phyloP scores from a whole-genome alignment of 305 asterid genomes.

The Fraxinus angustifolia region DNA sequence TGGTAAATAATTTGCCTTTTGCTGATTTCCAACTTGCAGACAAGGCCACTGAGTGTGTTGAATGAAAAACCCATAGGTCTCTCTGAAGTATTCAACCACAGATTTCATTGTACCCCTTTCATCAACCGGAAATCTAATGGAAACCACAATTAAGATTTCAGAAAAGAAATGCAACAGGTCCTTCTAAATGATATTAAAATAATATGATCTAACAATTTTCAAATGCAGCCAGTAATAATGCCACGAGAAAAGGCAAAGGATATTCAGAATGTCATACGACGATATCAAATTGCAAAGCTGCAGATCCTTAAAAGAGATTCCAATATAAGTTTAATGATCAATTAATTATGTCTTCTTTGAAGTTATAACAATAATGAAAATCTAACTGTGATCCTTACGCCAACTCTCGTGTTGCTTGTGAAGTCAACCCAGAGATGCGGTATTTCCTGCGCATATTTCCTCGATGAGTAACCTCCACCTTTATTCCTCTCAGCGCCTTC shows the following conservation, averaged over 20 bases:
- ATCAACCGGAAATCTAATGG: slow-evolving; percentile 73
- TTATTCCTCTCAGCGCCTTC: slow-evolving; percentile 74
- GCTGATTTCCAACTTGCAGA: slow-evolving; percentile 84
- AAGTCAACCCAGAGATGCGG: slow-evolving; percentile 64
- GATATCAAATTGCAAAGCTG: background rate
- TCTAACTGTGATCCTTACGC: slow-evolving; percentile 39
- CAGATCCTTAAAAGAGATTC: background rate
- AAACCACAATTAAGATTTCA: slow-evolving; percentile 17
- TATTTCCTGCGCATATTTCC: slow-evolving; percentile 76
- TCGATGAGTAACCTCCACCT: slow-evolving; percentile 78
- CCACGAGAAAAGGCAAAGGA: background rate
- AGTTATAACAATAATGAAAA: background rate
- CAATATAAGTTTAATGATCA: background rate
- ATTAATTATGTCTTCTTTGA: background rate
- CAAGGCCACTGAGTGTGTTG: slow-evolving; percentile 80
- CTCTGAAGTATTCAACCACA: slow-evolving; percentile 72
- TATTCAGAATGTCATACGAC: background rate
- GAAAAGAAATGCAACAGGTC: background rate
- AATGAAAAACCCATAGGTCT: slow-evolving; percentile 72
- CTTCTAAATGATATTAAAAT: background rate
- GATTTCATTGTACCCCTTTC: slow-evolving; percentile 77
- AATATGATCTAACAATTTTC: background rate
- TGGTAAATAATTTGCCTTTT: slow-evolving; percentile 79
- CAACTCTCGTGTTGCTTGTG: slow-evolving; percentile 64
- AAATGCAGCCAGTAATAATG: background rate